A percentile compares a stretch with the other conserved stretches of the same genome.
These are phyloP conservation scores for Pythium grandisporangium DNA, from an alignment of 352 stramenopile genomes.

Conservation along the genomic window DNA sequence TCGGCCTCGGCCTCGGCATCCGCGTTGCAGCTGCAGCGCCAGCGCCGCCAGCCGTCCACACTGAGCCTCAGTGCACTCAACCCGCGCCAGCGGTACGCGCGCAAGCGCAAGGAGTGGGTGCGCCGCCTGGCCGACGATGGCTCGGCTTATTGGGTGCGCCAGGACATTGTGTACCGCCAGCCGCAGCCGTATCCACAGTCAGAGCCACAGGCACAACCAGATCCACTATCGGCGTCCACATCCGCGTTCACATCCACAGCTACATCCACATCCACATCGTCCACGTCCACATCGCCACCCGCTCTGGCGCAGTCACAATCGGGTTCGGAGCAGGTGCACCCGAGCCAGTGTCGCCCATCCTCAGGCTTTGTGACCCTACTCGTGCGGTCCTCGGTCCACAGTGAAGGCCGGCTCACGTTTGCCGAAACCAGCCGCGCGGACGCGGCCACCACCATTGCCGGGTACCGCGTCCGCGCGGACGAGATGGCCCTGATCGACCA, in stretches of 20 bases:
- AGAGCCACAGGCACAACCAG: neutral
- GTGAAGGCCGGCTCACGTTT: constrained; percentile 46
- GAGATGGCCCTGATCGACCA: constrained; percentile 58
- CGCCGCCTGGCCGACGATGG: constrained; percentile 51
- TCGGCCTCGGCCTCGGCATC: constrained; percentile 6
- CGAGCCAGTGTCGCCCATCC: constrained; percentile 23
- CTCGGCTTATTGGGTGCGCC: constrained; percentile 62
- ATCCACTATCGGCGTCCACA: neutral
- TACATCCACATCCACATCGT: neutral
- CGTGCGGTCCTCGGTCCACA: constrained; percentile 53
- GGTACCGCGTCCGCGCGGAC: constrained; percentile 41
- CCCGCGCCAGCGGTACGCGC: constrained; percentile 61
- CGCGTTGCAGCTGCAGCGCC: constrained; percentile 13
- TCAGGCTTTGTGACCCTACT: constrained; percentile 65
- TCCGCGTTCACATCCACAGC: neutral
- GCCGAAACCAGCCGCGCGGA: constrained; percentile 51
- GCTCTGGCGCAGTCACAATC: neutral
- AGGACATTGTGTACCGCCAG: constrained; percentile 24
- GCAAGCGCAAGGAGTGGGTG: constrained; percentile 77
- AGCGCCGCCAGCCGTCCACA: no score
- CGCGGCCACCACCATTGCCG: constrained; percentile 47
- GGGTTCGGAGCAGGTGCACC: neutral
- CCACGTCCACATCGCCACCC: neutral
- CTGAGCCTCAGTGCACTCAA: constrained; percentile 58
- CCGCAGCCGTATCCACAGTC: neutral